A percentile compares a stretch with the other conserved stretches of the same genome.
phyloP scores from a whole-genome alignment of 140 eudicot genomes.

The Oenanthe javanica region DNA sequence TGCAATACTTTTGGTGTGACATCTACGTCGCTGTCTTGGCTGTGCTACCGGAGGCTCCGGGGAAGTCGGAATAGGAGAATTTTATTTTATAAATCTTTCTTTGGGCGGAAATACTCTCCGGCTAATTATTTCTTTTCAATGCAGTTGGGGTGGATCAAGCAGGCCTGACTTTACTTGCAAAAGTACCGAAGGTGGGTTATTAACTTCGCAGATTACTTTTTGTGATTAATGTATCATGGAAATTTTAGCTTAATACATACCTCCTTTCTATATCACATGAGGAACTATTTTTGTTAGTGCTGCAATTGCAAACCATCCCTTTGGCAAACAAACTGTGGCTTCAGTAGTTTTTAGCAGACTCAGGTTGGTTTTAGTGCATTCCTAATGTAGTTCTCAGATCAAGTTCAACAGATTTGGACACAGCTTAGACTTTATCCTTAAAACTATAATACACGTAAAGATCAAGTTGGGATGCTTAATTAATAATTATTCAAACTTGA shows the following conservation, averaged over 20 bases:
- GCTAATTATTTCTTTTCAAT: background rate
- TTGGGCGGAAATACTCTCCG: background rate
- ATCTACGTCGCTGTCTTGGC: too few species aligned
- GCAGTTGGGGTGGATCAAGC: constrained; percentile 99
- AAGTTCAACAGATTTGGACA: background rate
- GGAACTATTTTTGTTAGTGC: too few species aligned
- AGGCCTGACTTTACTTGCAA: constrained; percentile 98
- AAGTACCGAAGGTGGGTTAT: constrained; percentile 83
- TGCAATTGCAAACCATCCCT: too few species aligned
- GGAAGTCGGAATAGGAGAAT: too few species aligned
- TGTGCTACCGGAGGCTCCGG: too few species aligned
- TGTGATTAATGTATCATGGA: background rate
- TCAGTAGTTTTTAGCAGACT: background rate
- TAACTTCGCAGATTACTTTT: background rate
- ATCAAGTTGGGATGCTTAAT: background rate
- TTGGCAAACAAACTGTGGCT: too few species aligned
- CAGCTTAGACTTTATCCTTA: background rate
- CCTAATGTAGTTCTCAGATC: background rate
- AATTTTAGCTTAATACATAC: background rate
- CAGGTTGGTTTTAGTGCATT: background rate
- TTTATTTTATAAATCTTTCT: too few species aligned
- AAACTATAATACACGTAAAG: background rate
- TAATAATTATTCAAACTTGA: background rate
- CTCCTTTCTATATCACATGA: too few species aligned
- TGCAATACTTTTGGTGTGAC: too few species aligned